A percentile compares a stretch with the other conserved stretches of the same genome.
These are phyloP conservation scores for Basidioascus undulatus DNA, from an alignment of 768 basidiomycete genomes.

Conservation along the genomic window DNA sequence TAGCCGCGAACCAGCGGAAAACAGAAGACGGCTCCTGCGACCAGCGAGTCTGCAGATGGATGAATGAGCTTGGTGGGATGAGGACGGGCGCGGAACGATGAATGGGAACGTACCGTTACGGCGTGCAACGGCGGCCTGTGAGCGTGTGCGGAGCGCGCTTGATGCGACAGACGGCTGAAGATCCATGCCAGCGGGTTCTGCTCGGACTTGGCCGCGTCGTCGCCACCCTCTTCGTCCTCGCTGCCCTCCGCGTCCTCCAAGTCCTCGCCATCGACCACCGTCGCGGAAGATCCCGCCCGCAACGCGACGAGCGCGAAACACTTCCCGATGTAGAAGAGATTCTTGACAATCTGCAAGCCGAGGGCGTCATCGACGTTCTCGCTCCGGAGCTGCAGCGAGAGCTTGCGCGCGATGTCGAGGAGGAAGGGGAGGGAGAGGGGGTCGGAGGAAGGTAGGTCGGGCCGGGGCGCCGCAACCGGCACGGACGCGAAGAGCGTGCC, in stretches of 20 bases:
- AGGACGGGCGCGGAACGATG: too few relatives aligned
- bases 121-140: conserved; percentile 32
- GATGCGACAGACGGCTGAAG: conserved; percentile 80
- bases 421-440: conserved; percentile 29
- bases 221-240: conserved; percentile 11
- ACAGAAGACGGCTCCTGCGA: conserved; percentile 51
- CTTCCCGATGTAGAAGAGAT: conserved; percentile 76
- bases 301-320: conserved; percentile 38
- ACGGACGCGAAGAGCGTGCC: conserved; percentile 38
- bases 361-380: conserved; percentile 45
- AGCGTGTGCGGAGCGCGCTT: conserved; percentile 11
- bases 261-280: conserved; percentile 2
- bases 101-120: conserved; percentile 22
- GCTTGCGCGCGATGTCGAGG: conserved; percentile 44
- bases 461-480: conserved; percentile 18
- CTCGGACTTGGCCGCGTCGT: conserved; percentile 11
- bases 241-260: background rate
- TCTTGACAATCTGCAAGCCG: conserved; percentile 71
- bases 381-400: conserved; percentile 57
- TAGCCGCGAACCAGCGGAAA: conserved; percentile 83
- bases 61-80: too few relatives aligned
- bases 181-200: conserved; percentile 59
- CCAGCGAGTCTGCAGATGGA: conserved; percentile 44
- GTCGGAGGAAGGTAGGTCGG: conserved; percentile 16
- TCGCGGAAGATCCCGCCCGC: conserved; percentile 9